These are phyloP conservation scores for Rhodamnia rubescens DNA, from an alignment of 345 rosid genomes.

Conservation along the genomic window DNA sequence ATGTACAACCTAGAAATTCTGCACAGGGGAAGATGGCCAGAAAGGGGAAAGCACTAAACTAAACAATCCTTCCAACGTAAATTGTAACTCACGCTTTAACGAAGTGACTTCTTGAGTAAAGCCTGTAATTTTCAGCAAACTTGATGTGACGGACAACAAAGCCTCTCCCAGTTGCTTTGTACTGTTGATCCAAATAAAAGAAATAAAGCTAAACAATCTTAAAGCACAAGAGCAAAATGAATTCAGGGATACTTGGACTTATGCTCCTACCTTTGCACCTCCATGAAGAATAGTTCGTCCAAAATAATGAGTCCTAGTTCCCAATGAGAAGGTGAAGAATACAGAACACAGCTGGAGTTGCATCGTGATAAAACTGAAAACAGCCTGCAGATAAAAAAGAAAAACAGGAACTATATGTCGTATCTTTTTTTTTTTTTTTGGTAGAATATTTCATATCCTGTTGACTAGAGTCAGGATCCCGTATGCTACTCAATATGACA, in stretches of 20 bases:
- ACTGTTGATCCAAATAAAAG: slow-evolving; percentile 38
- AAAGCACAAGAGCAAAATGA: background rate
- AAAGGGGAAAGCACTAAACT: background rate
- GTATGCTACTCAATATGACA: background rate
- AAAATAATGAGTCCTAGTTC: slow-evolving; percentile 97
- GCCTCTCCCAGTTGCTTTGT: slow-evolving; percentile 97
- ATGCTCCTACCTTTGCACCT: slow-evolving; percentile 58
- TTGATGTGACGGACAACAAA: slow-evolving; percentile 95
- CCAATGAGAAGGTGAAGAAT: slow-evolving; percentile 96
- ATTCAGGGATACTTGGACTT: background rate
- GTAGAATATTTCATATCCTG: no score
- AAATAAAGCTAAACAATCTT: background rate
- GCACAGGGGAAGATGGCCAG: background rate
- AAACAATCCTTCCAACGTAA: background rate
- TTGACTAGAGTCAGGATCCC: background rate
- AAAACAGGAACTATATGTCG: background rate
- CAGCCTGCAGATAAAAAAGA: slow-evolving; percentile 46
- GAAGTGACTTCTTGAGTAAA: slow-evolving; percentile 95
- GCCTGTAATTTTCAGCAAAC: slow-evolving; percentile 96
- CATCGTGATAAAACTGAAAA: slow-evolving; percentile 93
- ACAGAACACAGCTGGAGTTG: slow-evolving; percentile 95
- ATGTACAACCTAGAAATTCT: background rate
- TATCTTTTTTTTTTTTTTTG: background rate
- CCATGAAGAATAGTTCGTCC: slow-evolving; percentile 99
- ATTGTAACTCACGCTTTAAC: slow-evolving; percentile 76